These are phyloP conservation scores for Lentithecium fluviatile DNA, from an alignment of 495 filamentous ascomycete genomes.

Conservation along the genomic window DNA sequence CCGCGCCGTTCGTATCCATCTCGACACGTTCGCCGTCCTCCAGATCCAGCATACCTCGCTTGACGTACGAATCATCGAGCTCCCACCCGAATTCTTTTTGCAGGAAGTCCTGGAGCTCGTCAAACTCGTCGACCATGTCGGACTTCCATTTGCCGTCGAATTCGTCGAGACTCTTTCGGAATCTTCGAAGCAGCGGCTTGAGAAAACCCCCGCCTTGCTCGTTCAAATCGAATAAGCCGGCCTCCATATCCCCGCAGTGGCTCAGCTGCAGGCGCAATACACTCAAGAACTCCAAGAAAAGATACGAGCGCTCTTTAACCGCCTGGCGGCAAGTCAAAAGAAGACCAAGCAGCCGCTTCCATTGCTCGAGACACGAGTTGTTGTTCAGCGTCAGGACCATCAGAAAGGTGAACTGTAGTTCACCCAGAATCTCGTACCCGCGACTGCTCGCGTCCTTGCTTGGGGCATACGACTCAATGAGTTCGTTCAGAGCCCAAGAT, in stretches of 20 bases:
- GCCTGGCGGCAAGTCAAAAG: slow-evolving; percentile 68
- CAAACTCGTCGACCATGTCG: slow-evolving; percentile 53
- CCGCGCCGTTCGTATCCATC: slow-evolving; percentile 69
- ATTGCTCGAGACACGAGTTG: slow-evolving; percentile 82
- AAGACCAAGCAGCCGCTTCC: slow-evolving; percentile 72
- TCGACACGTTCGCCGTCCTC: slow-evolving; percentile 79
- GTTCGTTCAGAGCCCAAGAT: slow-evolving; percentile 63
- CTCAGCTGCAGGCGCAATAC: slow-evolving; percentile 68
- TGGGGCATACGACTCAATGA: slow-evolving; percentile 46
- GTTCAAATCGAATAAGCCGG: slow-evolving; percentile 55
- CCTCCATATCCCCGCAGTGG: slow-evolving; percentile 68
- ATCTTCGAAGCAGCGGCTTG: slow-evolving; percentile 54
- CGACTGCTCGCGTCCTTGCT: slow-evolving; percentile 10
- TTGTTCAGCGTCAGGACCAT: slow-evolving; percentile 80
- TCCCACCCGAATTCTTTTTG: slow-evolving; percentile 64
- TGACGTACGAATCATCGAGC: slow-evolving; percentile 56
- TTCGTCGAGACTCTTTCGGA: slow-evolving; percentile 46
- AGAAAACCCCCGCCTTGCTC: slow-evolving; percentile 57
- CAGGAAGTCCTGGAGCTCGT: slow-evolving; percentile 57
- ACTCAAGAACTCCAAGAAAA: slow-evolving; percentile 62
- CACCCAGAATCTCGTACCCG: slow-evolving; percentile 65
- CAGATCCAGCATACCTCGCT: slow-evolving; percentile 64
- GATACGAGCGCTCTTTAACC: slow-evolving; percentile 52
- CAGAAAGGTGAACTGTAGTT: slow-evolving; percentile 82
- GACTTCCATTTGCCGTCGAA: slow-evolving; percentile 32